Percentiles rank a stretch among this genome's conserved stretches.
These are phyloP conservation scores for Endocarpon pusillum DNA, from an alignment of 495 filamentous ascomycete genomes.

Conservation along the genomic window DNA sequence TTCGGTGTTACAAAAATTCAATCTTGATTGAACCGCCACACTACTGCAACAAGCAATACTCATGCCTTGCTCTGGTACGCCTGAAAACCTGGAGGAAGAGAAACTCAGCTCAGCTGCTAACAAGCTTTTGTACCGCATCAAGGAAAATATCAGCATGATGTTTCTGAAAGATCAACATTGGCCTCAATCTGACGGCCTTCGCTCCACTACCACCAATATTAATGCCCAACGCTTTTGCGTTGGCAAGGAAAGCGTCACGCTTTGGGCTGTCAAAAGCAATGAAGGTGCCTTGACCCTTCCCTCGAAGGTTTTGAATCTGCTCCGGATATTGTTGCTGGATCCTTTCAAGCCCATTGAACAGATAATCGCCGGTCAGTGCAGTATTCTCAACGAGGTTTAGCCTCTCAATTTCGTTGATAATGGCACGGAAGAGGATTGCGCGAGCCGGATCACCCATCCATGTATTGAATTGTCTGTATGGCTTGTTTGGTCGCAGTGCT, in stretches of 20 bases:
- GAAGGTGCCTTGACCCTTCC: conserved; percentile 90
- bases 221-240: conserved; percentile 67
- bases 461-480: conserved; percentile 99
- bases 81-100: not conserved
- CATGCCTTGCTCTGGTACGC: no score
- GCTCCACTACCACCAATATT: conserved; percentile 87
- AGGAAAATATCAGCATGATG: conserved; percentile 52
- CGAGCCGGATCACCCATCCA: conserved; percentile 98
- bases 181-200: conserved; percentile 66
- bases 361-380: conserved; percentile 64
- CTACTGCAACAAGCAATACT: no score
- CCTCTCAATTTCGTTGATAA: conserved; percentile 75
- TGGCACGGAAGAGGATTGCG: conserved; percentile 80
- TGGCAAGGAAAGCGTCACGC: conserved; percentile 68
- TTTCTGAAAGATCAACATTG: conserved; percentile 94
- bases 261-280: conserved; percentile 86
- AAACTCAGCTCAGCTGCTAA: not conserved
- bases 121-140: conserved; percentile 18
- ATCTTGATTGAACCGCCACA: no score
- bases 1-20: no score
- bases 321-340: conserved; percentile 62
- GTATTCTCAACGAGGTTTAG: conserved; percentile 69
- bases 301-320: conserved; percentile 77
- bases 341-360: conserved; percentile 51
- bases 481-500: conserved; percentile 84